Conservation (phyloP, 805 yeast genomes). For the Aciculoconidium aculeatum region DNA sequence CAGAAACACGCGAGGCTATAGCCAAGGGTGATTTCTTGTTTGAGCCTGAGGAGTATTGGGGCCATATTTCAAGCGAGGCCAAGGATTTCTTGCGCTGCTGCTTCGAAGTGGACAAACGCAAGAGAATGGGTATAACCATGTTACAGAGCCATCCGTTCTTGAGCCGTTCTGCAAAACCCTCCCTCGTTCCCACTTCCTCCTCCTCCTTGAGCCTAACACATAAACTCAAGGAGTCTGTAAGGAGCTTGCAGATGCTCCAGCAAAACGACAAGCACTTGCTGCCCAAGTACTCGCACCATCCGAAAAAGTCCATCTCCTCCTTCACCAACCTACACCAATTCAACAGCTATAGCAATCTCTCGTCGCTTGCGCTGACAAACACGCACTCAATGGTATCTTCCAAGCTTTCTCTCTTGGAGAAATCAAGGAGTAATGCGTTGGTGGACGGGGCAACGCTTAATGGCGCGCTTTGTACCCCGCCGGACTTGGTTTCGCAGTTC, state of each 20-base stretch:
- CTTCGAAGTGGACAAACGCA: slow-evolving; percentile 38
- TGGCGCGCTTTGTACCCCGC: slow-evolving; percentile 24
- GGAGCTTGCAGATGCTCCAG: no score
- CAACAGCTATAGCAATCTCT: no score
- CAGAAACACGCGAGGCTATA: slow-evolving; percentile 65
- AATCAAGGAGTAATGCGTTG: slow-evolving; percentile 9
- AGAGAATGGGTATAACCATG: slow-evolving; percentile 43
- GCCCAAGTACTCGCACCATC: no score
- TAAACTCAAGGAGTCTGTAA: no score
- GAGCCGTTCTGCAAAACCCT: no score
- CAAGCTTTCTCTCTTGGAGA: slow-evolving; percentile 11
- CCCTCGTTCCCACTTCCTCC: no score
- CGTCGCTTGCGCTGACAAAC: slow-evolving; percentile 3
- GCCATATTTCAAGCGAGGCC: slow-evolving; percentile 44
- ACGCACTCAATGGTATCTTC: slow-evolving; percentile 9
- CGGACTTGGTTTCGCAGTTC: slow-evolving; percentile 21
- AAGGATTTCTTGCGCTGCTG: slow-evolving; percentile 54
- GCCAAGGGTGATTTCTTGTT: slow-evolving; percentile 49
- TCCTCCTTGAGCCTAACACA: no score
- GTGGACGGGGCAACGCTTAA: slow-evolving; percentile 12
- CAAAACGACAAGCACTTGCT: no score
- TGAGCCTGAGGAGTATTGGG: slow-evolving; percentile 59
- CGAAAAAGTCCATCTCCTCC: no score
- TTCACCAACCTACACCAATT: background rate
- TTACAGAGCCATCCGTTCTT: slow-evolving; percentile 44